These are phyloP conservation scores for Nicotiana paniculata DNA, from an alignment of 257 asterid species.

Conservation along the genomic window DNA sequence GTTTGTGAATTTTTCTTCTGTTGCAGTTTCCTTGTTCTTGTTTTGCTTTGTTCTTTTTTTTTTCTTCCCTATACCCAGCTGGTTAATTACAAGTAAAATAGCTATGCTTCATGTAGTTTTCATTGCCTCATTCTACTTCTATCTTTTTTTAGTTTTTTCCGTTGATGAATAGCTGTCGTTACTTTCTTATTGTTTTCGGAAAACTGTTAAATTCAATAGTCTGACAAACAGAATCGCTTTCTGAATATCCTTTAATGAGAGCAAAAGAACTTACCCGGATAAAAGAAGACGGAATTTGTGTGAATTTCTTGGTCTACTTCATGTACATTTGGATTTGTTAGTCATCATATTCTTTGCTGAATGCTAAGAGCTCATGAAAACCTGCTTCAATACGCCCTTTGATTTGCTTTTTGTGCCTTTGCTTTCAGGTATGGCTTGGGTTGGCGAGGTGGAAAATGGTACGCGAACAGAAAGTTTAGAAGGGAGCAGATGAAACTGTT, in stretches of 20 bases:
- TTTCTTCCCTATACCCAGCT: not conserved
- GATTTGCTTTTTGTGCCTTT: not conserved
- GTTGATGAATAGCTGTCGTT: not conserved
- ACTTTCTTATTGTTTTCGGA: not conserved
- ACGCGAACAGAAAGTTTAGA: constrained; percentile 40
- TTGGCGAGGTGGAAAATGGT: constrained; percentile 91
- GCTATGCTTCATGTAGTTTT: not conserved
- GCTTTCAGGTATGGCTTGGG: constrained; percentile 68
- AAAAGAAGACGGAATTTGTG: not conserved
- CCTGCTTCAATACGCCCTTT: not conserved
- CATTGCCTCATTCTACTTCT: not conserved
- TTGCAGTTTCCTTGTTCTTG: not conserved
- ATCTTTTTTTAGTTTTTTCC: not conserved
- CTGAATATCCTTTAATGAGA: not conserved
- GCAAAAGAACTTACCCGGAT: not conserved
- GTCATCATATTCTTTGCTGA: not conserved
- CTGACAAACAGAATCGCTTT: not conserved
- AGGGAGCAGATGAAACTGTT: constrained; percentile 69
- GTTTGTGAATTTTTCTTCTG: constrained; percentile 29
- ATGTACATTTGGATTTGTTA: not conserved
- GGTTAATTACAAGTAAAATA: not conserved
- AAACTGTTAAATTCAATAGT: not conserved
- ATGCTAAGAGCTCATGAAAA: not conserved
- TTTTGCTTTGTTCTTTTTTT: not conserved
- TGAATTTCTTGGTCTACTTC: not conserved